Evolutionary conservation across 495 filamentous ascomycete species (phyloP), one percentile per base, ranked within the genome.

Genomic region (Aspergillus ellipticus): DNA sequence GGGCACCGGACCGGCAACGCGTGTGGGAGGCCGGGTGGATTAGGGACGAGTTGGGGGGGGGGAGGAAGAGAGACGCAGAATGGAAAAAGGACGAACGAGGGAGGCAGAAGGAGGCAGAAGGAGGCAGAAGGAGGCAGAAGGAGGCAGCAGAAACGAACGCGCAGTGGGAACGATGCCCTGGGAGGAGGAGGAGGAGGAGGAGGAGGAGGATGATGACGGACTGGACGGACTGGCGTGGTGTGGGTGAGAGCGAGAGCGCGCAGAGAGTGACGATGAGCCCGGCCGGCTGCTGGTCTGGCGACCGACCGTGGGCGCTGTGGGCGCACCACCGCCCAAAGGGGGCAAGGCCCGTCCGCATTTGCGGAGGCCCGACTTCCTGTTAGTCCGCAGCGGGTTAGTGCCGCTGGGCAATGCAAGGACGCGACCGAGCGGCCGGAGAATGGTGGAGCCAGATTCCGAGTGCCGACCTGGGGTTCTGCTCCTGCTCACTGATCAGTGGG

Each of bases 1-100:
- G 71, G 68, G 71, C 61, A 61, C 60, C 66, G 64, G 70, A 65
- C 65, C 66, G 69, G 64, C 57, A 68, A 61, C 58, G 58, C 57
- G 54, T 59, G 57, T 55, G 52, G 54, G 54, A 29, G 21, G 46
- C 28, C 21, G 31, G 47, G 57, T 11, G 41, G 20, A 4, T 29
- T 39, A 31, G 47, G 47, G 19, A 33, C 37, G 6, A 28, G 42
- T 21, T 21, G 19, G n/a, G 41, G 35, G 20, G 26, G 17, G 19
- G 42, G 42, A 49, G 26, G 39, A 37, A 31, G 37, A 53, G 41
- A 13, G 49, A 20, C 4, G 21, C 6, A 17, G 5, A 10, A 37
- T 22, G 49, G 24, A 41, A 22, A 3, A 26, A 9, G 17, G 22
- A 26, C 26, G 4, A 41, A 46, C 4, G 42, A 31, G 19, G 28